These are phyloP conservation scores for Phialemonium atrogriseum DNA, from an alignment of 2,329 filamentous ascomycete genomes.

Conservation along the genomic window DNA sequence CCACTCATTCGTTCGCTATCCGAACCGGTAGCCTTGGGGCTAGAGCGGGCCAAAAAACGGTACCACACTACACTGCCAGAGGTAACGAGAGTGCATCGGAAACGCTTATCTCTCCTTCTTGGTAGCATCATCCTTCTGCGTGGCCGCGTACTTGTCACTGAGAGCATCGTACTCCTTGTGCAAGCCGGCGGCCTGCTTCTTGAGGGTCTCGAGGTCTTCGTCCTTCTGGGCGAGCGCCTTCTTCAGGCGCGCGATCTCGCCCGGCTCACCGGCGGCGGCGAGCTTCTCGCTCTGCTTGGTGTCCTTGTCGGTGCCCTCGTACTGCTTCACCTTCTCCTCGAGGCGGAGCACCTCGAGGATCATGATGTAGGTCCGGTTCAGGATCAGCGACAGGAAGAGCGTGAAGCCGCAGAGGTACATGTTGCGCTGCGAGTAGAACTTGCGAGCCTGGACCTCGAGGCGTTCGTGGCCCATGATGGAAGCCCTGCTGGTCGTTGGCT, in stretches of 20 bases:
- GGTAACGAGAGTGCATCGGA: too few relatives aligned
- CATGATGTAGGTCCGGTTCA: constrained; percentile 98
- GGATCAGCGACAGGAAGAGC: constrained; percentile 94
- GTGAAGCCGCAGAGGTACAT: constrained; percentile 99
- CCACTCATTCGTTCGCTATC: constrained; percentile 40
- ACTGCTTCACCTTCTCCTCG: constrained; percentile 81
- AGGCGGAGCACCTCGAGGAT: constrained; percentile 86
- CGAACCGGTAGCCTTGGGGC: too few relatives aligned
- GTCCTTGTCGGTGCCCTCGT: constrained; percentile 56
- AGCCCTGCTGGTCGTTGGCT: constrained; percentile 30
- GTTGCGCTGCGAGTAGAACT: constrained; percentile 99
- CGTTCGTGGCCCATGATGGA: constrained; percentile 84
- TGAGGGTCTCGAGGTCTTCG: constrained; percentile 73
- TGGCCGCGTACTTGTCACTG: constrained; percentile 68
- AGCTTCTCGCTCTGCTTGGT: constrained; percentile 65
- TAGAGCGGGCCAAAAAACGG: too few relatives aligned
- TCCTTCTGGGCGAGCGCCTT: constrained; percentile 72
- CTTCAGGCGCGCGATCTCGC: constrained; percentile 63
- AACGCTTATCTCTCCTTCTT: constrained; percentile 56
- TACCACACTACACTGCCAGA: too few relatives aligned
- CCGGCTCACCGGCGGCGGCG: constrained; percentile 62
- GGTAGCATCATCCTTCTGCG: constrained; percentile 38
- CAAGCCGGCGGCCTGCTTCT: constrained; percentile 85
- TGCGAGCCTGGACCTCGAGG: constrained; percentile 97
- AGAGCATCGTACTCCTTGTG: constrained; percentile 79